These are phyloP conservation scores for Sabuloglossum arenarium DNA, from an alignment of 495 filamentous ascomycete species.

Conservation along the genomic window DNA sequence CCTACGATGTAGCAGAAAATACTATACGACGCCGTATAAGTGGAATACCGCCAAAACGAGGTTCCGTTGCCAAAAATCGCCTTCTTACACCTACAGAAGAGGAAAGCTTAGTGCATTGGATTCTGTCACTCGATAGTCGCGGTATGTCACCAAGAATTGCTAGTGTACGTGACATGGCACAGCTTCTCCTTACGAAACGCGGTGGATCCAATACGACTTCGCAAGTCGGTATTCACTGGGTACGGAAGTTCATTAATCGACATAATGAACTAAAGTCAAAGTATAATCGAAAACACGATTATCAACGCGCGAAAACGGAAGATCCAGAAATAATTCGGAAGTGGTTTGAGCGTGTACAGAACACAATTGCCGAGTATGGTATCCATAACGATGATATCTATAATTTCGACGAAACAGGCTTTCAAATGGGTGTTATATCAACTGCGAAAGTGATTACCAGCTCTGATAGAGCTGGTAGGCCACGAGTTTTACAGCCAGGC, in stretches of 20 bases:
- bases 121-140: conserved; percentile 1
- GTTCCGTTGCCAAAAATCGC: not conserved
- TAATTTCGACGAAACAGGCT: conserved; percentile 8
- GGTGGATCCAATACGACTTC: not conserved
- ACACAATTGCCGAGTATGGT: conserved; percentile 3
- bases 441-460: conserved; percentile 4
- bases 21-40: not conserved
- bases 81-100: conserved; percentile 3
- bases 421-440: too few relatives aligned
- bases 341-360: conserved; percentile 3
- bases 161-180: conserved; percentile 2
- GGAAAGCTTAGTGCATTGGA: conserved; percentile 1
- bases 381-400: conserved; percentile 7
- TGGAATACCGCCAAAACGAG: not conserved
- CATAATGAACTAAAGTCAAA: conserved; percentile 1
- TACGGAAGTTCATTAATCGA: not conserved
- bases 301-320: conserved; percentile 1
- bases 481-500: not conserved
- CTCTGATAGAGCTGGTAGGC: not conserved
- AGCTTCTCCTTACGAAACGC: not conserved
- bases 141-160: conserved; percentile 3
- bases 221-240: not conserved
- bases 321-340: conserved; percentile 3
- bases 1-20: not conserved
- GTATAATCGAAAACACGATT: conserved; percentile 5